Base-by-base conservation (phyloP, 305 asterid genomes). In the Fraxinus albicans region DNA sequence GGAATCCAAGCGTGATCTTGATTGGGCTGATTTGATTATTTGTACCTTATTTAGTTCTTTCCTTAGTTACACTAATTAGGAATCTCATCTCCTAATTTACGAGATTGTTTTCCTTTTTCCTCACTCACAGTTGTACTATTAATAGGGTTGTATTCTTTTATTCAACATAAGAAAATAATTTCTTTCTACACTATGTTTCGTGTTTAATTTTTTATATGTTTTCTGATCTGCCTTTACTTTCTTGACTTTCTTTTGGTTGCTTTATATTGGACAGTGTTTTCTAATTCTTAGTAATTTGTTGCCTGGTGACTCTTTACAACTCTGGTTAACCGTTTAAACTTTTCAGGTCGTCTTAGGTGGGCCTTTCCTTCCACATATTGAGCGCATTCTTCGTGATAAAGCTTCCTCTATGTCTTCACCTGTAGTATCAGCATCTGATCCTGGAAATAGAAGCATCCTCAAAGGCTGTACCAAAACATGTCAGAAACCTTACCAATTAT, bases 341-440 rank as follows among this genome's bases (percentile, higher is more conserved):
- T 82, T 85, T 80, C 93, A 96, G 99, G 84, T 96, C 84, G 90
- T 94, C 89, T 83, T 96, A 88, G 99, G 98, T 58, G 99, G 99
- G 79, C 98, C 99, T 3, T 93, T 96, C 85, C 88, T 89, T 89
- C 98, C 97, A 67, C 97, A 89, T 79, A 91, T 94, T 73, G 99
- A 96, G 92, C 83, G 40, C 77, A 92, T 94, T 79, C 88, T 96
- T 87, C 94, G 93, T 84, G 92, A 90, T 72, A 96, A 89, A 88
- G 98, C 99, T 75, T 79, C 81, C 69, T 85, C 90, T 25, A 83
- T 89, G 91, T 70, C 88, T 88, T 92, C 99, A 38, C 99, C 94
- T 50, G 94, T 94, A 60, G 88, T 96, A 82, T 94, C 94, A 25
- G 95, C 93, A 80, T 91, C 95, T 65, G 97, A 91, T 87, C 91